Conservation (phyloP, 2,329 filamentous ascomycete genomes). For the Ceratocystis lukuohia region DNA sequence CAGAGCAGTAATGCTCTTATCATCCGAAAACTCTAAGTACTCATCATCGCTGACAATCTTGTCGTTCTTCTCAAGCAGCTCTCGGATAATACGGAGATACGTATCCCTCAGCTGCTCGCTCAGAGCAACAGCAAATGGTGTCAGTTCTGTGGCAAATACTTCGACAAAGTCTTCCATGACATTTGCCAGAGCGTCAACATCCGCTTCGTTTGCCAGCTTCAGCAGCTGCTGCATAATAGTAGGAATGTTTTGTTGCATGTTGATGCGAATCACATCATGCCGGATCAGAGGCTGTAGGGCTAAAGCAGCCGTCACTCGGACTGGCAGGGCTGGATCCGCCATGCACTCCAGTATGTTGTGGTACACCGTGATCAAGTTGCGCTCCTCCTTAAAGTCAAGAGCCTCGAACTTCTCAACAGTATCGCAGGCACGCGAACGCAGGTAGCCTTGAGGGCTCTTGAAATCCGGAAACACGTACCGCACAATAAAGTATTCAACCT, state of each 20-base stretch:
- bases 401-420: constrained; percentile 97
- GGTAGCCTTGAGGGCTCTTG: constrained; percentile 77
- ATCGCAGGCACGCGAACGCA: constrained; percentile 88
- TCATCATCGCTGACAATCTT: constrained; percentile 64
- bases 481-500: constrained; percentile 97
- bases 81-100: constrained; percentile 82
- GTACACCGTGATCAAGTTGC: constrained; percentile 93
- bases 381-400: constrained; percentile 89
- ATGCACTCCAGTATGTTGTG: constrained; percentile 93
- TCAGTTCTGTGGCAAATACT: constrained; percentile 92
- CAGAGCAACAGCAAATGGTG: constrained; percentile 88
- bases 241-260: constrained; percentile 95
- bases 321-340: constrained; percentile 84
- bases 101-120: constrained; percentile 94
- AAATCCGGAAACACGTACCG: constrained; percentile 98
- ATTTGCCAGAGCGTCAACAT: constrained; percentile 91
- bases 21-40: constrained; percentile 85
- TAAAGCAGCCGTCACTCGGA: constrained; percentile 84
- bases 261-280: constrained; percentile 83
- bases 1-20: constrained; percentile 95
- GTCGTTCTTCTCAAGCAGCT: constrained; percentile 77
- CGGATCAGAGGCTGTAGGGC: constrained; percentile 90
- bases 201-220: constrained; percentile 93
- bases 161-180: constrained; percentile 99
- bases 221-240: constrained; percentile 99